Evolutionary conservation across 768 basidiomycete species (phyloP).

Genomic region (Daedaleopsis nitida): DNA sequence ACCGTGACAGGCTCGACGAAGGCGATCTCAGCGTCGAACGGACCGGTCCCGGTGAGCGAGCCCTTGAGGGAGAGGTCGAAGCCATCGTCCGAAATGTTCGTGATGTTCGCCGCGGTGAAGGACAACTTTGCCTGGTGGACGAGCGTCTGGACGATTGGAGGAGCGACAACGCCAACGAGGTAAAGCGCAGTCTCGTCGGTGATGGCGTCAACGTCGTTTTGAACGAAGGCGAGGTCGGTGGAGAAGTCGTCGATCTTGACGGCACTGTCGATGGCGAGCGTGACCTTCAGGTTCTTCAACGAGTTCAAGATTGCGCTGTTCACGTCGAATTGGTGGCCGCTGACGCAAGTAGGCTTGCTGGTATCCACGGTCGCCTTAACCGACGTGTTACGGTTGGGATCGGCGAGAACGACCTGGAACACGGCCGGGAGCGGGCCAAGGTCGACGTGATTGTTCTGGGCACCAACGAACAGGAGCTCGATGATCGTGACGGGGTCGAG

Average conservation of each 20-base stretch:
- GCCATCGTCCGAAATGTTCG: slow-evolving; percentile 49
- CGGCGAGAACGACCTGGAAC: slow-evolving; percentile 54
- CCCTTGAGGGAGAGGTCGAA: slow-evolving; percentile 64
- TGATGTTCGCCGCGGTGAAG: slow-evolving; percentile 60
- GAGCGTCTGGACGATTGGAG: slow-evolving; percentile 63
- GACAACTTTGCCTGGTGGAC: slow-evolving; percentile 56
- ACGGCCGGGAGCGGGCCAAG: slow-evolving; percentile 60
- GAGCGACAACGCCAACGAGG: slow-evolving; percentile 72
- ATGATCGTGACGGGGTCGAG: slow-evolving; percentile 64
- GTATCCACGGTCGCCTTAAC: slow-evolving; percentile 58
- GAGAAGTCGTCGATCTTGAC: slow-evolving; percentile 67
- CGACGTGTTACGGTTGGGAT: slow-evolving; percentile 56
- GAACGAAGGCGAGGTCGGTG: slow-evolving; percentile 58
- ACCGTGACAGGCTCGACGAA: slow-evolving; percentile 68
- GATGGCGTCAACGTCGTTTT: slow-evolving; percentile 54
- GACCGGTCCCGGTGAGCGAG: slow-evolving; percentile 62
- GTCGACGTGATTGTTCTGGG: slow-evolving; percentile 55
- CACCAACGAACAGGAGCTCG: slow-evolving; percentile 49
- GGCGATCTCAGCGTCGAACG: slow-evolving; percentile 68
- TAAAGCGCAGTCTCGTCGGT: slow-evolving; percentile 65
- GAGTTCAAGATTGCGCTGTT: slow-evolving; percentile 63
- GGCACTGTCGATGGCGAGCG: slow-evolving; percentile 53
- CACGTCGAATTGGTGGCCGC: slow-evolving; percentile 68
- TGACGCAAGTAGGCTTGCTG: slow-evolving; percentile 56
- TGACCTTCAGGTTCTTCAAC: slow-evolving; percentile 58